Percentiles rank a stretch among this genome's conserved stretches.
These are phyloP conservation scores for Tulasnella calospora DNA, from an alignment of 768 basidiomycete genomes.

Conservation along the genomic window DNA sequence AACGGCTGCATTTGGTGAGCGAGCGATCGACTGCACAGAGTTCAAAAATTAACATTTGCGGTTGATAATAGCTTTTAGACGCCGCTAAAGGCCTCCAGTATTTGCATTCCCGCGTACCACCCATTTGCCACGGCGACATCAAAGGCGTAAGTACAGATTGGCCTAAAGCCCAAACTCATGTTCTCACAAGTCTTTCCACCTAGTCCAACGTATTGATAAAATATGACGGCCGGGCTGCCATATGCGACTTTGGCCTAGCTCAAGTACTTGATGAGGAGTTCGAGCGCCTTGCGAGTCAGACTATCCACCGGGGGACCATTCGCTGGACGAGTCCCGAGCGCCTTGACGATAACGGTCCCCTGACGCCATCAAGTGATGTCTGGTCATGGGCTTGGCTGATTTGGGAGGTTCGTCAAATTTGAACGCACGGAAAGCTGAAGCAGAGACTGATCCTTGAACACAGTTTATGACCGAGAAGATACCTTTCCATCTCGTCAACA, in stretches of 20 bases:
- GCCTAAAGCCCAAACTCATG: not conserved
- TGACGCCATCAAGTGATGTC: not conserved
- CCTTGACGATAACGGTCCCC: not conserved
- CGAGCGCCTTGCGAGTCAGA: not conserved
- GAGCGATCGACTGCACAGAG: not conserved
- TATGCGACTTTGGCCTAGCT: not conserved
- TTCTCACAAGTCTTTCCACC: not conserved
- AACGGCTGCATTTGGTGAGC: not conserved
- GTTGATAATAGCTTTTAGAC: not conserved
- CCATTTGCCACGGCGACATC: constrained; percentile 14
- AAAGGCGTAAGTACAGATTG: not conserved
- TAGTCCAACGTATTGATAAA: not conserved
- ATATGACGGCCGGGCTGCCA: not conserved
- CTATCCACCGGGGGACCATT: not conserved
- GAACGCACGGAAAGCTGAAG: not conserved
- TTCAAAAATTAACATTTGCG: not conserved
- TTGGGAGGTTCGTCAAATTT: not conserved
- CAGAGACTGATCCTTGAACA: not conserved
- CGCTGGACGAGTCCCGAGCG: not conserved
- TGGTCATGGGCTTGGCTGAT: constrained; percentile 1
- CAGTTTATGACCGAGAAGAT: not conserved
- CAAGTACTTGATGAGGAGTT: not conserved
- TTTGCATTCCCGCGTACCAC: not conserved
- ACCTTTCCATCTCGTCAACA: not conserved
- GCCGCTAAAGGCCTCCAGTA: not conserved